Evolutionary conservation across 768 basidiomycete genomes (phyloP).

Genomic region (Phaeotremella skinneri): DNA sequence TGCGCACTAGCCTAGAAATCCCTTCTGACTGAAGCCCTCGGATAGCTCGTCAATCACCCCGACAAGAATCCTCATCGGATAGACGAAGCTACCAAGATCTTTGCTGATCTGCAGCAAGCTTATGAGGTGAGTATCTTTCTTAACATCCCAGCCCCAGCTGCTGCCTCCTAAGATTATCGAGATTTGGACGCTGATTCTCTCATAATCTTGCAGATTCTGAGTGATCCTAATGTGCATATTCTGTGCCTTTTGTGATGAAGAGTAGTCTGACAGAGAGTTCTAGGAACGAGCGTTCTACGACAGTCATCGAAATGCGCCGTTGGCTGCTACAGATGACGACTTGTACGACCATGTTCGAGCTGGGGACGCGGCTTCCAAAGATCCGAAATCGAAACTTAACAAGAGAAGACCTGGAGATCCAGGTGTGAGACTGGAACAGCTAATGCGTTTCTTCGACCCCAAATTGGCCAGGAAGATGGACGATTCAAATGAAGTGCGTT

Average conservation of each 20-base stretch:
- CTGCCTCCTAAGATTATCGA: neutral
- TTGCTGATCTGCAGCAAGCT: constrained; percentile 86
- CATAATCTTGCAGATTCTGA: constrained; percentile 64
- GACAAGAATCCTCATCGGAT: constrained; percentile 74
- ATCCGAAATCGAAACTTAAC: constrained; percentile 43
- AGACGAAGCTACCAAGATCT: constrained; percentile 81
- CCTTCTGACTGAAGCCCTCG: neutral
- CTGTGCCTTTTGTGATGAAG: constrained; percentile 22
- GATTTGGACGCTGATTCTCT: constrained; percentile 1
- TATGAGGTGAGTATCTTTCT: constrained; percentile 85
- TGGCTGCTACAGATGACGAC: constrained; percentile 77
- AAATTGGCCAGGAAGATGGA: constrained; percentile 46
- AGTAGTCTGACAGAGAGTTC: constrained; percentile 13
- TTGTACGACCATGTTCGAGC: constrained; percentile 81
- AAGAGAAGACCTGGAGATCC: constrained; percentile 61
- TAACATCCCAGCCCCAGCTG: too few species aligned
- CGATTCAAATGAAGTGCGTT: constrained; percentile 56
- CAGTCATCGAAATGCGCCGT: constrained; percentile 75
- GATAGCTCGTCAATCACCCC: constrained; percentile 51
- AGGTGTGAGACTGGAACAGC: constrained; percentile 74
- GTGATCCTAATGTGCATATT: constrained; percentile 76
- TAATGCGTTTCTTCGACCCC: constrained; percentile 77
- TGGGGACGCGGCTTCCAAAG: constrained; percentile 60
- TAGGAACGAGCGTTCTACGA: constrained; percentile 99
- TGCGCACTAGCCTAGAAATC: constrained; percentile 9